Percentiles rank a stretch among this genome's conserved stretches.
These are phyloP conservation scores for Cylindrotheca closterium DNA, from an alignment of 108 stramenopile species.

Conservation along the genomic window DNA sequence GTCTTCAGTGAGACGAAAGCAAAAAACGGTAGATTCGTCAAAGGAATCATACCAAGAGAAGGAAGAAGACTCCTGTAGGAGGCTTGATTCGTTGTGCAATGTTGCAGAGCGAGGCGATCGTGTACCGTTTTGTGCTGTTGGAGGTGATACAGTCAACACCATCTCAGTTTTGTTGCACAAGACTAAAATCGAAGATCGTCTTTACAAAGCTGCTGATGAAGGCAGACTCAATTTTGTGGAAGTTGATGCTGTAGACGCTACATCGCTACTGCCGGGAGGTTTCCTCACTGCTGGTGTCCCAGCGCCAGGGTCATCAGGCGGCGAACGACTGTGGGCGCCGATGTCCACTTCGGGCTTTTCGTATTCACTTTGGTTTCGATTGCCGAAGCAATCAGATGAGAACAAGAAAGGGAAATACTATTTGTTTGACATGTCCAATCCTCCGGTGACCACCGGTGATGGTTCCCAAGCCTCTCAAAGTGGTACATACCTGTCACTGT, in stretches of 20 bases:
- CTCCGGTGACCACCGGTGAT: conserved; percentile 38
- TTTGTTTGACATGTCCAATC: conserved; percentile 76
- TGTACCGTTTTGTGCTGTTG: conserved; percentile 65
- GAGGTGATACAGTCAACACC: conserved; percentile 79
- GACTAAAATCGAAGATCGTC: conserved; percentile 69
- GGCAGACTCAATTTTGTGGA: conserved; percentile 76
- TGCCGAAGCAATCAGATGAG: conserved; percentile 46
- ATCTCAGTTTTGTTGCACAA: conserved; percentile 77
- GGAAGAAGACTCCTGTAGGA: conserved; percentile 62
- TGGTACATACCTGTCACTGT: conserved; percentile 63
- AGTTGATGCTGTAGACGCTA: conserved; percentile 66
- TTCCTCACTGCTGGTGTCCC: conserved; percentile 40
- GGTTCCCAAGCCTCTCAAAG: conserved; percentile 41
- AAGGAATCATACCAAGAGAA: conserved; percentile 51
- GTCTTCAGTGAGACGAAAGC: conserved; percentile 42
- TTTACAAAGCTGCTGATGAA: conserved; percentile 74
- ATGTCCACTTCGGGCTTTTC: conserved; percentile 70
- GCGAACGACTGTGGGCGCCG: conserved; percentile 68
- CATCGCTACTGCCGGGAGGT: conserved; percentile 48
- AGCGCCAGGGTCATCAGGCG: conserved; percentile 46
- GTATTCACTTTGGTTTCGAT: conserved; percentile 78
- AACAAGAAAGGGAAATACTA: conserved; percentile 60
- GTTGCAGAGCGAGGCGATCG: conserved; percentile 75
- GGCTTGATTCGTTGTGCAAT: conserved; percentile 70
- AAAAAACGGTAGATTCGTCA: conserved; percentile 26